phyloP scores from a whole-genome alignment of 2,329 filamentous ascomycete genomes.

The Penicillium olsonii region DNA sequence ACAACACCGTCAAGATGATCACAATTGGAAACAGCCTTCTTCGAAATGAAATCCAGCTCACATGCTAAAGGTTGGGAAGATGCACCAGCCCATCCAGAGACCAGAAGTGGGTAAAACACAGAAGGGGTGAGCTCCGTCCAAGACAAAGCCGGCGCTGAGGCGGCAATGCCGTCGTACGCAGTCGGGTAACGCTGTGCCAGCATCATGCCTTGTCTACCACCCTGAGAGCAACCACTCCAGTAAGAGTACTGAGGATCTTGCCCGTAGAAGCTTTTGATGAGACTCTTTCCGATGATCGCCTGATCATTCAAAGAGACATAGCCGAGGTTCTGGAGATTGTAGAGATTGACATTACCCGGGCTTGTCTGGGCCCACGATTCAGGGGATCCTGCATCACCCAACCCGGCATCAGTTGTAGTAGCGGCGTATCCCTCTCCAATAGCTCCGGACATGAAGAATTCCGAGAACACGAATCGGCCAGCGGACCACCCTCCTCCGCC shows the following conservation, averaged over 20 bases:
- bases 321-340: not conserved
- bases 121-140: constrained; percentile 11
- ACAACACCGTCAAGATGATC: not conserved
- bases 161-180: constrained; percentile 59
- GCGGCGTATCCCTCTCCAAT: not conserved
- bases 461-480: not conserved
- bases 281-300: constrained; percentile 18
- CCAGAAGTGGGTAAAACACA: not conserved
- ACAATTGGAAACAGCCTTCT: not conserved
- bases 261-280: constrained; percentile 8
- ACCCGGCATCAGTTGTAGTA: not conserved
- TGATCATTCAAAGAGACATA: constrained; percentile 28
- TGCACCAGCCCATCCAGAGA: constrained; percentile 37
- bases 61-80: not conserved
- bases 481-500: constrained; percentile 2
- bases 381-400: not conserved
- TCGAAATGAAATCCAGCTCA: not conserved
- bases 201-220: constrained; percentile 16
- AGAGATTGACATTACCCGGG: not conserved
- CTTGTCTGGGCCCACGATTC: not conserved
- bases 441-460: not conserved
- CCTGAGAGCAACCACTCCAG: constrained; percentile 17
- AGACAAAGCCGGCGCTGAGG: constrained; percentile 45
- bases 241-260: constrained; percentile 11
- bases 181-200: constrained; percentile 54